Evolutionary conservation across 108 stramenopile species (phyloP), one percentile per base, ranked within the genome.

Genomic region (Fragilaria radians): DNA sequence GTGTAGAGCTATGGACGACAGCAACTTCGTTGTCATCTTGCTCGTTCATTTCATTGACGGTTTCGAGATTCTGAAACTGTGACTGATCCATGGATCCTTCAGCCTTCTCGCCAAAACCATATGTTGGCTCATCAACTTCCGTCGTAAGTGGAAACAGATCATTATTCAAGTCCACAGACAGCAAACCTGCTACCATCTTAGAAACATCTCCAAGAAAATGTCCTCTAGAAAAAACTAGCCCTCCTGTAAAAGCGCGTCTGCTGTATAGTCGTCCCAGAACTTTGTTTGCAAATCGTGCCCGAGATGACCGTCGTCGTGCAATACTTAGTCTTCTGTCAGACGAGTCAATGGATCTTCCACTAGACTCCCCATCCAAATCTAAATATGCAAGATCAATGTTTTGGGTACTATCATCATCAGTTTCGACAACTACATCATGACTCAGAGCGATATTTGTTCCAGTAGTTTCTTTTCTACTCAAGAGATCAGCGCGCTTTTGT

Each of bases 161-260:
- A 32, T 45, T 26, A 17, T 57, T 28, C n/a, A 45, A 49, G 24
- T 74, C 71, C 9, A 70, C 63, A 3, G 77, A 73, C 5, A 89
- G 62, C 32, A 86, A 59, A 14, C 11, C 11, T 21, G 80, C 79
- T 1, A 91, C 82, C 90, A 91, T 91, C 47, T 85, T 91, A 18
- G 86, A 87, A 7, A 91, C 78, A 58, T 91, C 90, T 3, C 90
- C 90, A 50, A 91, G 73, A 47, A 91, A 88, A 58, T 91, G 90
- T 7, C 90, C 90, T 57, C 82, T 70, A 56, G 25, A 27, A 57
- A 57, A 91, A 2, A 91, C 82, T 22, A 88, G 73, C 2, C 90
- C 90, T 48, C 75, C 73, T 7, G 90, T 85, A 59, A 85, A 86
- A 1, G 86, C 78, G n/a, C 84, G 79, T 1, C 84, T 72, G 46